Base-by-base conservation (phyloP, 1,139 yeast species). In the Saccharomyces hybrid region DNA sequence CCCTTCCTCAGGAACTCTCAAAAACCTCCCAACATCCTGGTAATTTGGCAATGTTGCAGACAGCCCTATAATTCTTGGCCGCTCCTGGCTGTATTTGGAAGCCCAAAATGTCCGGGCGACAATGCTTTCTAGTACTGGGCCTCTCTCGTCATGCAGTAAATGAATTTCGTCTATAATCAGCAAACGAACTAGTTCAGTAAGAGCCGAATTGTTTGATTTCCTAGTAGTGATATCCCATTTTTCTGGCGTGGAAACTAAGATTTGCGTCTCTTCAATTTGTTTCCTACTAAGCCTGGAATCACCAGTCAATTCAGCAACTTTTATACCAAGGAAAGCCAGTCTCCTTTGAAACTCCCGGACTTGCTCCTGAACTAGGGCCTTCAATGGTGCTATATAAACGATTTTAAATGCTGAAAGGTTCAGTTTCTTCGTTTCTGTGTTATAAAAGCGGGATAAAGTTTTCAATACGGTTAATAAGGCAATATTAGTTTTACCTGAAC, bases 401-500 rank as follows among this genome's bases (percentile, higher is more conserved):
- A 89, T 81, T 67, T 90, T 90, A 69, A 87, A 88, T 27, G 77
- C 76, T 49, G 78, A 75, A 50, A 82, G 68, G 48, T 78, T 75
- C 9, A 88, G 68, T 11, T 74, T 71, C 0, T 84, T 86, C 14
- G 78, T 73, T 0, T 69, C 69, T 12, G 70, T 66, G 52, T 77
- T 71, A 61, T 86, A 75, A 65, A 73, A 80, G 52, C 85, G 79
- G 0, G 80, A 75, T 28, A 90, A 70, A 0, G 88, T 75, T 54
- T 86, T 76, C 21, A 91, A 73, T 5, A 88, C 79, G 0, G 96
- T 75, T 55, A 93, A 73, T 82, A 93, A 78, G 0, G 99, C 99
- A 38, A 91, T 96, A 69, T 93, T 93, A 11, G 99, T 93, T 69
- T 93, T 93, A 74, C 99, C 99, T 2, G 97, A 97, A 72, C 99